Conservation (phyloP, 208 protist genomes). For the Borovskyia barvae region DNA sequence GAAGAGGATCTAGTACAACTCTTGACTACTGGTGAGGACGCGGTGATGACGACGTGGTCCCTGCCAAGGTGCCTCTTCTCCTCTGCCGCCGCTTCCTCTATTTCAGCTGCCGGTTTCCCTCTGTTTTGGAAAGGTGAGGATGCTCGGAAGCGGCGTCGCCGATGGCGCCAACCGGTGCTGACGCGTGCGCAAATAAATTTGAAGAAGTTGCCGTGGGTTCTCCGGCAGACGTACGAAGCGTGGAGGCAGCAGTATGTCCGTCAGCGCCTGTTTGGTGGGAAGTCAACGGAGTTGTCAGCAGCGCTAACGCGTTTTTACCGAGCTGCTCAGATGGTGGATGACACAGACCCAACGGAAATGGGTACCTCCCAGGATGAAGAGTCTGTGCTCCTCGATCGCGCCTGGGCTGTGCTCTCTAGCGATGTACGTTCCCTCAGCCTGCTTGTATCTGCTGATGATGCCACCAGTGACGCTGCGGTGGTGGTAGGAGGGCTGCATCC, state of each 20-base stretch:
- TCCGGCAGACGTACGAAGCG: slow-evolving; percentile 12
- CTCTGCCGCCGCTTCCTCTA: background rate
- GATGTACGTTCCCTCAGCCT: slow-evolving; percentile 1
- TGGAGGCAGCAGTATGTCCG: slow-evolving; percentile 19
- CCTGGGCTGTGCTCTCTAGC: slow-evolving; percentile 11
- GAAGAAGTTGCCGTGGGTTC: slow-evolving; percentile 7
- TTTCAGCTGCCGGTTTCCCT: background rate
- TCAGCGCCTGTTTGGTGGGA: slow-evolving; percentile 1
- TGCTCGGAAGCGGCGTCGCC: no score
- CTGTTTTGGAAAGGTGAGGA: slow-evolving; percentile 1
- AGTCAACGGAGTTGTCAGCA: slow-evolving; percentile 1
- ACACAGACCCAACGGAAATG: background rate
- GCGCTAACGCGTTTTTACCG: slow-evolving; percentile 12
- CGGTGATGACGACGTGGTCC: slow-evolving; percentile 8
- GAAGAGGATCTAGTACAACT: slow-evolving; percentile 1
- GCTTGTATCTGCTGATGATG: background rate
- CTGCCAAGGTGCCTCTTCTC: slow-evolving; percentile 2
- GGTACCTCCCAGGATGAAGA: background rate
- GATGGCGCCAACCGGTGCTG: background rate
- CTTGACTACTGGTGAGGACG: slow-evolving; percentile 17
- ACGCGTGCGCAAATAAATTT: background rate
- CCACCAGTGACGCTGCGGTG: background rate
- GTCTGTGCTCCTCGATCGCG: slow-evolving; percentile 14
- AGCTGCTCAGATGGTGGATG: no score
- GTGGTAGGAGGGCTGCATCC: background rate